These are phyloP conservation scores for Saccharomyces hybrid DNA, from an alignment of 1,139 yeast genomes.

Conservation along the genomic window DNA sequence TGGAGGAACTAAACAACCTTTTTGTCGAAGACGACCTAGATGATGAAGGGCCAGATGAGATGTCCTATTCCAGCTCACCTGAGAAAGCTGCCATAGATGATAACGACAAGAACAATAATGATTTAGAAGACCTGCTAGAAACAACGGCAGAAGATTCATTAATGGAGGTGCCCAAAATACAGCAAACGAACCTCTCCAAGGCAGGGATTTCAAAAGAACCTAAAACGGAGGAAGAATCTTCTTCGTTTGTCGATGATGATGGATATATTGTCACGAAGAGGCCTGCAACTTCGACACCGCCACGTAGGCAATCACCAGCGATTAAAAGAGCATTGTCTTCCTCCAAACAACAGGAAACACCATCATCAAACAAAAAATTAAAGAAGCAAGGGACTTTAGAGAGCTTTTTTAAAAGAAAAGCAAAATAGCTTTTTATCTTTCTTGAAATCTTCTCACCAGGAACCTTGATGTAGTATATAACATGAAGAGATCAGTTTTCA, in stretches of 20 bases:
- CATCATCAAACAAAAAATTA: conserved; percentile 7
- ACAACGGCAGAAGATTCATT: conserved; percentile 31
- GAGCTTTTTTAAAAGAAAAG: conserved; percentile 25
- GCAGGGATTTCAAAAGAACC: conserved; percentile 6
- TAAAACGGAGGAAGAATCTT: conserved; percentile 7
- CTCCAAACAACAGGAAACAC: conserved; percentile 6
- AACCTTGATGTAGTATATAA: too few species aligned
- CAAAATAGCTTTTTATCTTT: too few species aligned
- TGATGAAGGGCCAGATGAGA: too few species aligned
- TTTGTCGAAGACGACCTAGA: conserved; percentile 25
- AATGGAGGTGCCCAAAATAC: conserved; percentile 11
- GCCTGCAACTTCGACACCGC: conserved; percentile 5
- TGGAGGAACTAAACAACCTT: conserved; percentile 26
- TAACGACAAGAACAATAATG: conserved; percentile 7
- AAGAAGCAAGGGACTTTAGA: conserved; percentile 27
- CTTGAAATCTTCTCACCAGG: too few species aligned
- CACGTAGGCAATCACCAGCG: conserved; percentile 8
- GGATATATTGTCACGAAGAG: conserved; percentile 30
- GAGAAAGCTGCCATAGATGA: neutral
- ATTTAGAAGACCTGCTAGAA: conserved; percentile 27
- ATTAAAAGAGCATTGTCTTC: conserved; percentile 7
- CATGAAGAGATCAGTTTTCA: too few species aligned
- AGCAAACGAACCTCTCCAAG: conserved; percentile 1
- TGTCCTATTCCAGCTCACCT: too few species aligned
- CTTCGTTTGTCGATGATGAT: conserved; percentile 27